Percentiles rank a stretch among this genome's conserved stretches.
Evolutionary conservation across 306 rosid genomes (phyloP).

Genomic region (Arachis hypogaea): DNA sequence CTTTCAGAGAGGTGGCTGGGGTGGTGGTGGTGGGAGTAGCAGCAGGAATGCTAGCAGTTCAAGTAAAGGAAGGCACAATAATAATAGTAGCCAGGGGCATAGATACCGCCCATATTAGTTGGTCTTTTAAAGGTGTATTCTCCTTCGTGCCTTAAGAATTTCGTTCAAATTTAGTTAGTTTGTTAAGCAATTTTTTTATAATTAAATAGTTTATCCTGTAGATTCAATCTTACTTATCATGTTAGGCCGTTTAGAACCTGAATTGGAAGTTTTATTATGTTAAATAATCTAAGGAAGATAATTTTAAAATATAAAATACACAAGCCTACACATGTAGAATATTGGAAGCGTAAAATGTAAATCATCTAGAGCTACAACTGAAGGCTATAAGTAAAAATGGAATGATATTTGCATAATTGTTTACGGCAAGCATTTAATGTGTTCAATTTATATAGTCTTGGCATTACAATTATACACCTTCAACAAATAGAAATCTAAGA

Average conservation of each 20-base stretch:
- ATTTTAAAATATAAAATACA: too few species aligned
- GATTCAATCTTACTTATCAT: constrained; percentile 31
- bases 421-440: too few species aligned
- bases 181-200: constrained; percentile 27
- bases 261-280: constrained; percentile 27
- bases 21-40: constrained; percentile 52
- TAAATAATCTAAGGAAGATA: neutral
- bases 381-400: too few species aligned
- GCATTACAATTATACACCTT: too few species aligned
- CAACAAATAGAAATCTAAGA: too few species aligned
- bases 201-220: constrained; percentile 31
- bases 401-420: too few species aligned
- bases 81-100: constrained; percentile 70
- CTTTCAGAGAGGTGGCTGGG: constrained; percentile 64
- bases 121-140: constrained; percentile 26
- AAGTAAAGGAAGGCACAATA: constrained; percentile 67
- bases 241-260: constrained; percentile 10
- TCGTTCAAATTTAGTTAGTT: constrained; percentile 3
- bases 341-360: neutral
- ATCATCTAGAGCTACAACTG: neutral
- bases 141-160: constrained; percentile 2
- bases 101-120: constrained; percentile 84
- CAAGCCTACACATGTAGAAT: neutral
- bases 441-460: too few species aligned
- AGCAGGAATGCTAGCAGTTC: constrained; percentile 58